These are phyloP conservation scores for Cyberlindnera samutprakarnensis DNA, from an alignment of 805 yeast genomes.

Conservation along the genomic window DNA sequence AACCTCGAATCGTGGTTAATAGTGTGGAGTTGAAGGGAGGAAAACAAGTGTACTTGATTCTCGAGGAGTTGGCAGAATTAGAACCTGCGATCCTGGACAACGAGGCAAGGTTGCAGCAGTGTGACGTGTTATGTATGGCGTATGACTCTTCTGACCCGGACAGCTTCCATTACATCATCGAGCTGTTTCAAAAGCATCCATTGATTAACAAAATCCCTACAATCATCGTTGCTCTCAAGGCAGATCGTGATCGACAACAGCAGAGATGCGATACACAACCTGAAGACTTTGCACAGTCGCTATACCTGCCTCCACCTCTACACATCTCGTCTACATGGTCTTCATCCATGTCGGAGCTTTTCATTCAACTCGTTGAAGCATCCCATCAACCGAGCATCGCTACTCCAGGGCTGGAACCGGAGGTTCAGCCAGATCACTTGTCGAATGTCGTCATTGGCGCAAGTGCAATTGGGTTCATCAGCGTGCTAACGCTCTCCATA, in stretches of 20 bases:
- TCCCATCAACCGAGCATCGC: slow-evolving; percentile 72
- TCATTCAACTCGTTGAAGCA: slow-evolving; percentile 82
- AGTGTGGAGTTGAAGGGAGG: slow-evolving; percentile 93
- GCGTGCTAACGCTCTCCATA: slow-evolving; percentile 56
- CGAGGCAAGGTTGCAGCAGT: slow-evolving; percentile 58
- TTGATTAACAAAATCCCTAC: slow-evolving; percentile 63
- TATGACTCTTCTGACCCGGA: slow-evolving; percentile 97
- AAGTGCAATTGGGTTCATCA: slow-evolving; percentile 61
- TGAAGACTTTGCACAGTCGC: slow-evolving; percentile 66
- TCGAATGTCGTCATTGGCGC: slow-evolving; percentile 53
- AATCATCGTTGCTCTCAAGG: slow-evolving; percentile 86
- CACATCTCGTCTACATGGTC: slow-evolving; percentile 92
- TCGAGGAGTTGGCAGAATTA: slow-evolving; percentile 85
- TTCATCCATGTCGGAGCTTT: slow-evolving; percentile 74
- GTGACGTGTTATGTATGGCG: slow-evolving; percentile 85
- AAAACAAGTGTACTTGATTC: slow-evolving; percentile 83
- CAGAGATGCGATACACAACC: slow-evolving; percentile 85
- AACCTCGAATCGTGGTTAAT: slow-evolving; percentile 78
- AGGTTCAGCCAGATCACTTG: slow-evolving; percentile 41
- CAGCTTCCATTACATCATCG: slow-evolving; percentile 76
- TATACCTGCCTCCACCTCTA: slow-evolving; percentile 70
- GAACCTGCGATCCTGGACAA: slow-evolving; percentile 80
- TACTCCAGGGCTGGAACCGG: slow-evolving; percentile 73
- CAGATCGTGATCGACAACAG: slow-evolving; percentile 93
- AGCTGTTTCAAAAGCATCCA: slow-evolving; percentile 54